phyloP scores from a whole-genome alignment of 2,329 filamentous ascomycete species.

The Neopestalotiopsis sp. region DNA sequence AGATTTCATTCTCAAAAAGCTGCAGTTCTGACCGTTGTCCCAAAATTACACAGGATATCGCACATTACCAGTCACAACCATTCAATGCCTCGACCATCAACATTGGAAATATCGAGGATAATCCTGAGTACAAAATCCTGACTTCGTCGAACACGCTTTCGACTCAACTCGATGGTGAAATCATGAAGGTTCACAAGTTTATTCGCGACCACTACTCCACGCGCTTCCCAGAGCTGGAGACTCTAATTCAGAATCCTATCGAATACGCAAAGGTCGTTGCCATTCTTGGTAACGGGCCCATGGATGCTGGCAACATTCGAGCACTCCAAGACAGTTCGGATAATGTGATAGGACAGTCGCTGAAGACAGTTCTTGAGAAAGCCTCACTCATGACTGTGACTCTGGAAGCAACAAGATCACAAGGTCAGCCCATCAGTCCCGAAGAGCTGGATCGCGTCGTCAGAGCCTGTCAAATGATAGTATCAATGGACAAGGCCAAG shows the following conservation, averaged over 20 bases:
- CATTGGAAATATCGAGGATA: constrained; percentile 86
- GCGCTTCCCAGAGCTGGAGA: constrained; percentile 91
- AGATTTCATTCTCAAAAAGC: constrained; percentile 54
- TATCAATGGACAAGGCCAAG: constrained; percentile 88
- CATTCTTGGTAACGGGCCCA: constrained; percentile 89
- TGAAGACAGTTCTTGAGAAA: constrained; percentile 84
- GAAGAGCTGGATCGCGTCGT: constrained; percentile 76
- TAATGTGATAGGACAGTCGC: constrained; percentile 76
- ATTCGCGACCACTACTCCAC: constrained; percentile 95
- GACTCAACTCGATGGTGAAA: constrained; percentile 90
- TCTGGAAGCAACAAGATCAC: constrained; percentile 89
- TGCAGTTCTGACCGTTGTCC: constrained; percentile 71
- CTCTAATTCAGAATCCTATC: constrained; percentile 86
- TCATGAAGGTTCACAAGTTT: constrained; percentile 93
- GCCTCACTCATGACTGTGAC: constrained; percentile 95
- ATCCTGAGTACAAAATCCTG: constrained; percentile 87
- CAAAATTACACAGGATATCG: constrained; percentile 74
- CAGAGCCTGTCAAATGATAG: constrained; percentile 83
- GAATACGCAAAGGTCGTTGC: constrained; percentile 96
- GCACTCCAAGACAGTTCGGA: constrained; percentile 75
- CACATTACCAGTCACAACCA: constrained; percentile 74
- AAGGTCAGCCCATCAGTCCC: constrained; percentile 78
- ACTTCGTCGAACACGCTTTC: constrained; percentile 90
- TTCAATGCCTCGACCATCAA: constrained; percentile 67
- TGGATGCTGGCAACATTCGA: constrained; percentile 83